Evolutionary conservation across 2,329 filamentous ascomycete genomes (phyloP).

Genomic region (Cladosporium sp.): DNA sequence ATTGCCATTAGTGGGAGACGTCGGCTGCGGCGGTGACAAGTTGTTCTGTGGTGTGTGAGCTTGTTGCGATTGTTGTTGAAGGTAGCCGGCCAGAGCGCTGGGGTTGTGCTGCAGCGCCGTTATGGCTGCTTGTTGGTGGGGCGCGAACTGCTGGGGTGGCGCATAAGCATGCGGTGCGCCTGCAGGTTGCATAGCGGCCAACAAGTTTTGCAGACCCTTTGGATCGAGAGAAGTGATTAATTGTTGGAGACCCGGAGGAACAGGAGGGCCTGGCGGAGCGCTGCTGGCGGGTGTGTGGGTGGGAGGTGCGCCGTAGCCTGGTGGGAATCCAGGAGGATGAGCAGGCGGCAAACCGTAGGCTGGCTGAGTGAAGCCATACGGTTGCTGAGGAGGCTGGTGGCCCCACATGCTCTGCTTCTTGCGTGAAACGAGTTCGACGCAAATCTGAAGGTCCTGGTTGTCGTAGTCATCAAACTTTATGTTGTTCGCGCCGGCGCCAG

Average conservation of each 20-base stretch:
- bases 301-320: constrained; percentile 16
- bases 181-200: constrained; percentile 50
- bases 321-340: constrained; percentile 19
- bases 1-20: not conserved
- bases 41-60: constrained; percentile 23
- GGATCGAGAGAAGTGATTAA: constrained; percentile 66
- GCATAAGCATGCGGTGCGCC: constrained; percentile 22
- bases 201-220: constrained; percentile 63
- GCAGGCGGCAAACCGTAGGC: constrained; percentile 29
- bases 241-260: constrained; percentile 51
- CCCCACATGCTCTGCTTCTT: constrained; percentile 50
- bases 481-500: constrained; percentile 60
- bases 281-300: constrained; percentile 10
- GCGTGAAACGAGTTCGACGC: constrained; percentile 73
- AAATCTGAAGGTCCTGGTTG: constrained; percentile 71
- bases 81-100: constrained; percentile 22
- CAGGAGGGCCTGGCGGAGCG: not conserved
- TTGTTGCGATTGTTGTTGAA: constrained; percentile 30
- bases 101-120: constrained; percentile 27
- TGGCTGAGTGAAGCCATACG: constrained; percentile 31
- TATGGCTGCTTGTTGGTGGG: constrained; percentile 28
- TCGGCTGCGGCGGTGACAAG: too few species aligned
- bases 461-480: constrained; percentile 85
- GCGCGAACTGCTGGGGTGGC: constrained; percentile 23
- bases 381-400: constrained; percentile 31